Evolutionary conservation across 768 basidiomycete species (phyloP).

Genomic region (Calvatia gigantea): DNA sequence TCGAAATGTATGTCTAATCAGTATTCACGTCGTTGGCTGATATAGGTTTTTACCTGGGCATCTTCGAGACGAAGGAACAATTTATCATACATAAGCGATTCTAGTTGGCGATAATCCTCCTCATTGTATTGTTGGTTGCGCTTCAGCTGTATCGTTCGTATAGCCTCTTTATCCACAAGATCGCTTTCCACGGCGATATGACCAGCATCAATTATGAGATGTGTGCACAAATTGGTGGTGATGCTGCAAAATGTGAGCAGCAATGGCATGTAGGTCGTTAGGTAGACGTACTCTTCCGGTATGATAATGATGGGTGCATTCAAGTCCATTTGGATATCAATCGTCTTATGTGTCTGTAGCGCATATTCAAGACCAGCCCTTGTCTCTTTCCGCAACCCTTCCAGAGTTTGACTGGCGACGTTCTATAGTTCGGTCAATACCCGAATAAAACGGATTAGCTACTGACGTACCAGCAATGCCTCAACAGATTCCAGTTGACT

Average conservation of each 20-base stretch:
- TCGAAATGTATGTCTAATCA: background rate
- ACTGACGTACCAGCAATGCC: constrained; percentile 70
- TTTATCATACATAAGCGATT: constrained; percentile 95
- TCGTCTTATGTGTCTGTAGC: constrained; percentile 88
- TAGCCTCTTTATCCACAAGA: constrained; percentile 77
- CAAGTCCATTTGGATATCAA: constrained; percentile 95
- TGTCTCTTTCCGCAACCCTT: constrained; percentile 91
- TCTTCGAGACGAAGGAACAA: constrained; percentile 77
- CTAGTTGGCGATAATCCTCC: constrained; percentile 80
- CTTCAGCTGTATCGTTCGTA: constrained; percentile 77
- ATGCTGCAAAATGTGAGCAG: constrained; percentile 44
- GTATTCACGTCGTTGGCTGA: constrained; percentile 31
- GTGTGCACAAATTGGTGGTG: constrained; percentile 70
- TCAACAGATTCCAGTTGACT: constrained; percentile 95
- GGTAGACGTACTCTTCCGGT: constrained; percentile 74
- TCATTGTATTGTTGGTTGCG: constrained; percentile 82
- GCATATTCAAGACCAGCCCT: constrained; percentile 93
- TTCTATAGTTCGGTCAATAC: constrained; percentile 42
- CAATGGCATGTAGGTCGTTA: background rate
- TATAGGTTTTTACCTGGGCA: constrained; percentile 65
- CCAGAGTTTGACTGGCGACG: constrained; percentile 89
- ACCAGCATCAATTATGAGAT: constrained; percentile 92
- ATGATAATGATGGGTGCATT: constrained; percentile 96
- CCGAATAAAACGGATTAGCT: background rate
- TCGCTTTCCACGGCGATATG: constrained; percentile 93